These are phyloP conservation scores for Lepidium aucheri DNA, from an alignment of 345 rosid species.

Conservation along the genomic window DNA sequence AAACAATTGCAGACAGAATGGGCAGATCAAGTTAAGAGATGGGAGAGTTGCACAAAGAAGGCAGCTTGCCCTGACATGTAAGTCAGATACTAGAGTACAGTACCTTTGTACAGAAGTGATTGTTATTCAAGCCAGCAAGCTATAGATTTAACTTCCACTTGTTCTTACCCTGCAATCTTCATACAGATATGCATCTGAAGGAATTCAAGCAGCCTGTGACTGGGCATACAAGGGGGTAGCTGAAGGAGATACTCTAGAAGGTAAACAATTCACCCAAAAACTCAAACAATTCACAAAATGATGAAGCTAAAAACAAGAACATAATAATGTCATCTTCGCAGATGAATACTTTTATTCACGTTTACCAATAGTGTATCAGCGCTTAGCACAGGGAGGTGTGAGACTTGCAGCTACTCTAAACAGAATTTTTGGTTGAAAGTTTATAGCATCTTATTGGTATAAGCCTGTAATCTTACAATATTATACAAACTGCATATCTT, in stretches of 20 bases:
- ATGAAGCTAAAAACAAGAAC: neutral
- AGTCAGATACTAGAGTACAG: conserved; percentile 8
- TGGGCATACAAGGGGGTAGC: conserved; percentile 77
- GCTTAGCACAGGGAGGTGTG: conserved; percentile 84
- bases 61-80: conserved; percentile 72
- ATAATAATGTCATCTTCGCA: conserved; percentile 22
- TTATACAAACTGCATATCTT: neutral
- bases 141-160: neutral
- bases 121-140: neutral
- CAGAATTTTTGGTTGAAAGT: conserved; percentile 39
- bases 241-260: conserved; percentile 55
- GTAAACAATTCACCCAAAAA: conserved; percentile 14
- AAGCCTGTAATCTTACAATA: neutral
- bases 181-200: conserved; percentile 74
- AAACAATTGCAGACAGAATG: conserved; percentile 46
- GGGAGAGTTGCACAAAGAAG: conserved; percentile 61
- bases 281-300: neutral
- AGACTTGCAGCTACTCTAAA: conserved; percentile 80
- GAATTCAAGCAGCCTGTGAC: conserved; percentile 73
- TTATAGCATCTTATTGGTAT: neutral
- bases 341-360: conserved; percentile 77
- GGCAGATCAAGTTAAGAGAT: conserved; percentile 47
- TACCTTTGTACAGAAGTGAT: conserved; percentile 1
- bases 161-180: neutral
- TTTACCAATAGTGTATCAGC: conserved; percentile 46